Base-by-base conservation (phyloP, 768 basidiomycete species). In the Solioccasus polychromus region DNA sequence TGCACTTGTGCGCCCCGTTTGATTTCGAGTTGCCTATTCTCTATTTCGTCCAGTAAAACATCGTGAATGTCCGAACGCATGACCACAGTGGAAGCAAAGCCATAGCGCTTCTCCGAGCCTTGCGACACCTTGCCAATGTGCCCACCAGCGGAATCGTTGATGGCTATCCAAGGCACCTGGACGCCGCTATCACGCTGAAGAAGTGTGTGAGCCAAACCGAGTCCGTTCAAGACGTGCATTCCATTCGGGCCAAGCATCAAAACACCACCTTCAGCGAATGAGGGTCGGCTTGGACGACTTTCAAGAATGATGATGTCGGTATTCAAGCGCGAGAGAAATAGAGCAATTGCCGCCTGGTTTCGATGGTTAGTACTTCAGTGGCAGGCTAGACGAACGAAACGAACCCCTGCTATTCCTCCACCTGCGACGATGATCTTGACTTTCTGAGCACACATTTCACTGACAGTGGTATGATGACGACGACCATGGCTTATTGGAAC, bases 41-140 rank as follows among this genome's bases (percentile, higher is more conserved):
- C 54, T 8, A 62, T 53, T 30, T 57, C 55, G 34, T 66, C 59
- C 29, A 65, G 47, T n/a, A 65, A 44, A 28, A 67, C 58, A 22
- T 65, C 60, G n/a, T 67, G 52, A 5, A 60, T 47, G 36, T 67
- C 65, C 28, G 63, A 64, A 32, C 63, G 60, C 49, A 54, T 48
- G 36, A 61, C 31, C 46, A 58, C 49, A 15, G 41, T 56, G 11
- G 65, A 67, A 8, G 58, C 51, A 29, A 60, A 56, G 11, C 60
- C 60, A 18, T 65, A 51, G 36, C 62, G 60, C 36, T 62, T 37
- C 40, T 44, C 38, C 9, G 58, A 60, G 22, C 64, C 64, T 20
- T 64, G 60, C 2, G 59, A 50, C 4, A 61, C 49, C 14, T 42
- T 59, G 41, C 63, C 59, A 6, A 60, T 47, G 37, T 41, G 25